Evolutionary conservation across 306 rosid species (phyloP).

Genomic region (Cicer arietinum): DNA sequence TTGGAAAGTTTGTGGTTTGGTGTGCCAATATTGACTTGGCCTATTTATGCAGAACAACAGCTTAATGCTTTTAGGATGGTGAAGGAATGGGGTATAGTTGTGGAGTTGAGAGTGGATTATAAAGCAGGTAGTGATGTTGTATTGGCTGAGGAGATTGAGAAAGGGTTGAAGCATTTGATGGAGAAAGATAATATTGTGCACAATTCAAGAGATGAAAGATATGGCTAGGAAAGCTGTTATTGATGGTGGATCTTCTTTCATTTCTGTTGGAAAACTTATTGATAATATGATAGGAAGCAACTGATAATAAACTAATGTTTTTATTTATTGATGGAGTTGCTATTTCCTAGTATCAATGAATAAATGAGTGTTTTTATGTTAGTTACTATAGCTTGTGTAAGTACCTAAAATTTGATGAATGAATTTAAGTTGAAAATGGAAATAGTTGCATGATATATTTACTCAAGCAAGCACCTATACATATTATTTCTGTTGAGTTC

Average conservation of each 20-base stretch:
- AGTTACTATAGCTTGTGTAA: neutral
- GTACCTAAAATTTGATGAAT: neutral
- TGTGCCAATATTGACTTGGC: slow-evolving; percentile 76
- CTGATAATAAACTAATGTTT: neutral
- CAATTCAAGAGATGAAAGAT: slow-evolving; percentile 43
- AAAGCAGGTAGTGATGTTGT: slow-evolving; percentile 46
- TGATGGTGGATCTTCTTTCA: slow-evolving; percentile 55
- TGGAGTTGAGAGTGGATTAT: slow-evolving; percentile 60
- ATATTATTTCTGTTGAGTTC: neutral
- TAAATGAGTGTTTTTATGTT: neutral
- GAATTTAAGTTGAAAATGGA: neutral
- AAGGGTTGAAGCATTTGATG: slow-evolving; percentile 51
- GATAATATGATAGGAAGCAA: slow-evolving; percentile 35
- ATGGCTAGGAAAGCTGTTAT: slow-evolving; percentile 49
- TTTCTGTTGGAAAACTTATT: slow-evolving; percentile 39
- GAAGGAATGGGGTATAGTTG: slow-evolving; percentile 52
- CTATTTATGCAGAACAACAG: slow-evolving; percentile 73
- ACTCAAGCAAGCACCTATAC: neutral
- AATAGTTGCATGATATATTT: slow-evolving; percentile 4
- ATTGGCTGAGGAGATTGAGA: slow-evolving; percentile 59
- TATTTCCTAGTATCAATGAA: slow-evolving; percentile 14
- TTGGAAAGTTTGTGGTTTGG: slow-evolving; percentile 76
- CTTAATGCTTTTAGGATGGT: slow-evolving; percentile 68
- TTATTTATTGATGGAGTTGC: neutral
- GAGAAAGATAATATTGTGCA: slow-evolving; percentile 39